Percentiles rank a stretch among this genome's conserved stretches.
phyloP scores from a whole-genome alignment of 106 monocot genomes.

The Dactylorhiza incarnata region DNA sequence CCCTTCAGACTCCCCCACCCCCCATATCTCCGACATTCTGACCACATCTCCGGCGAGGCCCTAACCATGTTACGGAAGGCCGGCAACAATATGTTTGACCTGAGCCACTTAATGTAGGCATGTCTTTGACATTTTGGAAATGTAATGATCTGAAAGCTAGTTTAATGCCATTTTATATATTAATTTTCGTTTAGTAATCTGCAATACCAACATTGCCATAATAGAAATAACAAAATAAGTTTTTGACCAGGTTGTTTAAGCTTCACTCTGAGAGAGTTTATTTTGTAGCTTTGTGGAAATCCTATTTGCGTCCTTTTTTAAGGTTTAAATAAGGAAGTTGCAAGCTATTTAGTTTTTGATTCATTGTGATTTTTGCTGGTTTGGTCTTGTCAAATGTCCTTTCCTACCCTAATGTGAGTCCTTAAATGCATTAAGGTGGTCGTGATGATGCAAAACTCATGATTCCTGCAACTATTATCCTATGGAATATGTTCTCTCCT shows the following conservation, averaged over 20 bases:
- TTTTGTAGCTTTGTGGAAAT: neutral
- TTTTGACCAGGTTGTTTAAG: neutral
- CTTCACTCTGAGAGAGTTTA: neutral
- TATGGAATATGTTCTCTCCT: slow-evolving; percentile 87
- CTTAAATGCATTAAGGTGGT: slow-evolving; percentile 59
- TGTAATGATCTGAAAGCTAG: neutral
- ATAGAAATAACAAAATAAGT: neutral
- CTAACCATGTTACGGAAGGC: no score
- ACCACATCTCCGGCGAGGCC: no score
- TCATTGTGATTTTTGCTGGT: neutral
- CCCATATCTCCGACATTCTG: no score
- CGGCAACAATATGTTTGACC: no score
- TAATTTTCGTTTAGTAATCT: neutral
- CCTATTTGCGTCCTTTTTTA: neutral
- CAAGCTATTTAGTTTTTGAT: neutral
- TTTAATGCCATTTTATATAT: neutral
- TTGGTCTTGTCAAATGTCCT: neutral
- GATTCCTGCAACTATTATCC: slow-evolving; percentile 57
- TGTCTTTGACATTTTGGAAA: neutral
- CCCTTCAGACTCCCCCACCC: no score
- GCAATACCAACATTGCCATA: neutral
- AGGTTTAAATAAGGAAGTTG: neutral
- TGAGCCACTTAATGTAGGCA: no score
- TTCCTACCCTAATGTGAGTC: neutral
- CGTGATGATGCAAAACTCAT: slow-evolving; percentile 82